Conservation (phyloP, 2,329 filamentous ascomycete genomes). For the Beauveria asiatica region DNA sequence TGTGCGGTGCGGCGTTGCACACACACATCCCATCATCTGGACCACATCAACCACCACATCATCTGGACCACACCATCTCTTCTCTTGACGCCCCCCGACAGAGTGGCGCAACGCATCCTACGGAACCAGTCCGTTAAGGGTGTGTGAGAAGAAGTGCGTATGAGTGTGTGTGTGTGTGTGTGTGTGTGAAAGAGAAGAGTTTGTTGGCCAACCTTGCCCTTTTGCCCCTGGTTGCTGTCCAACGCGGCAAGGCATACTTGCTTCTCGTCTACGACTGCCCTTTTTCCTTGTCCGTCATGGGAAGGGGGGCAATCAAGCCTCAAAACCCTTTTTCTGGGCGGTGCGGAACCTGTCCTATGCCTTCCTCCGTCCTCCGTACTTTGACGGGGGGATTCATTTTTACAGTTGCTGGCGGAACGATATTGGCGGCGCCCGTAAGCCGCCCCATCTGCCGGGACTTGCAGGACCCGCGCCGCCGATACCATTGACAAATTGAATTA, state of each 20-base stretch:
- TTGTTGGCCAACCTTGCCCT: not conserved
- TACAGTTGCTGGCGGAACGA: not conserved
- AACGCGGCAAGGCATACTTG: not conserved
- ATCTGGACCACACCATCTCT: not conserved
- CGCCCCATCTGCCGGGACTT: constrained; percentile 6
- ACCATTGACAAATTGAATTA: not conserved
- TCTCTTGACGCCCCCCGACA: not conserved
- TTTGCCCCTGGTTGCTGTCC: not conserved
- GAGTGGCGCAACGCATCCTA: not conserved
- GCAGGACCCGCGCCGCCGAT: constrained; percentile 6
- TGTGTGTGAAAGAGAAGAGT: too few relatives aligned
- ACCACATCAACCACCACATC: not conserved
- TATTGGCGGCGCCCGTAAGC: constrained; percentile 6
- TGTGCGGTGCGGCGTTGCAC: not conserved
- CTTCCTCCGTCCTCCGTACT: not conserved
- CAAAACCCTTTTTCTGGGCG: not conserved
- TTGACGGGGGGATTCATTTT: not conserved
- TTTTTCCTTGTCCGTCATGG: not conserved
- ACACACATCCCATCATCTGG: not conserved
- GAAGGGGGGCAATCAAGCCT: not conserved
- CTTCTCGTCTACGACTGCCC: not conserved
- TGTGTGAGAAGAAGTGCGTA: too few relatives aligned
- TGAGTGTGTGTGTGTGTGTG: not conserved
- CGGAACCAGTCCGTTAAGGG: not conserved
- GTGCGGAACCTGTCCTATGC: not conserved